phyloP scores from a whole-genome alignment of 352 stramenopile genomes.

The Phytophthora megakarya region DNA sequence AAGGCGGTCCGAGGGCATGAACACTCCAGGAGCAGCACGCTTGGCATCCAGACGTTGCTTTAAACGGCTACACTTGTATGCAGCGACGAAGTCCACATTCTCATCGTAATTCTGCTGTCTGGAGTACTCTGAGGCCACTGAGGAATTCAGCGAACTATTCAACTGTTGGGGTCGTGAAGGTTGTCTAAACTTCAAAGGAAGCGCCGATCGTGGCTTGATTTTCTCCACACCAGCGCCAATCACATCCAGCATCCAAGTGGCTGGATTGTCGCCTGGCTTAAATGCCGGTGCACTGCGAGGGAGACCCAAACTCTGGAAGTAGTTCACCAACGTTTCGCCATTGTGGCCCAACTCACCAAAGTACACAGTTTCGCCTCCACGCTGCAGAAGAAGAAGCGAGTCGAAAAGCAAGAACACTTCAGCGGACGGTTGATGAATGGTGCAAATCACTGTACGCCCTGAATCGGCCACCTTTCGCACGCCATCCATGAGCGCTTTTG shows the following conservation, averaged over 20 bases:
- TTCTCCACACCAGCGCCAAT: conserved; percentile 58
- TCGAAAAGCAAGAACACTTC: conserved; percentile 77
- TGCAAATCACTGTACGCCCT: conserved; percentile 83
- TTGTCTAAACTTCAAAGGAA: conserved; percentile 10
- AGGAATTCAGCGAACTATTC: conserved; percentile 29
- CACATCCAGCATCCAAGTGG: conserved; percentile 87
- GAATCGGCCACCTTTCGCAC: conserved; percentile 61
- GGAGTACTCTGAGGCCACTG: conserved; percentile 22
- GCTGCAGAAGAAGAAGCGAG: conserved; percentile 83
- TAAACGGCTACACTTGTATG: conserved; percentile 40
- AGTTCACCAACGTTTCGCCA: conserved; percentile 46
- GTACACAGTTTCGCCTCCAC: conserved; percentile 82
- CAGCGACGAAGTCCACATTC: conserved; percentile 36
- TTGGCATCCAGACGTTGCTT: conserved; percentile 40
- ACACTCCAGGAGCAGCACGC: conserved; percentile 38
- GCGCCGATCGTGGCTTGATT: conserved; percentile 12
- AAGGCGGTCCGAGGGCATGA: conserved; percentile 38
- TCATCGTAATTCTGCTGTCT: conserved; percentile 24
- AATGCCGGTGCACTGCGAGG: conserved; percentile 42
- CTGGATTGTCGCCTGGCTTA: conserved; percentile 74
- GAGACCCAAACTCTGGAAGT: conserved; percentile 62
- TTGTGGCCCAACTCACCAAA: conserved; percentile 78
- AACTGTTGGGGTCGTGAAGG: conserved; percentile 18
- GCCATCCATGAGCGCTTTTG: conserved; percentile 64
- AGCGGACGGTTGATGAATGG: conserved; percentile 48